Evolutionary conservation across 2,329 filamentous ascomycete species (phyloP), one percentile per base, ranked within the genome.

Genomic region (Phialocephala subalpina): DNA sequence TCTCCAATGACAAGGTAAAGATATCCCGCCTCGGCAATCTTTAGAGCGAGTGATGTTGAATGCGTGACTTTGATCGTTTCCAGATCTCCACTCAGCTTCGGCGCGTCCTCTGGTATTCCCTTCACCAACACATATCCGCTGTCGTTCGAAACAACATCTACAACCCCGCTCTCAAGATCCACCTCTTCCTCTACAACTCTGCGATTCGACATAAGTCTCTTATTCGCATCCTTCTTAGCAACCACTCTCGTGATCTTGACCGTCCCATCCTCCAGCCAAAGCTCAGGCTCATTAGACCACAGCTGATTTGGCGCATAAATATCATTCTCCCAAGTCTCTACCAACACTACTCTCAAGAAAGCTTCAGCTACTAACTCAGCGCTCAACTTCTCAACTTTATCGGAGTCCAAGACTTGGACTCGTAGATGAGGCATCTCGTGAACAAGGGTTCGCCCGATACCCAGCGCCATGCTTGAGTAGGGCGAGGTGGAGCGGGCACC

Each of bases 261-360:
- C 16, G 35, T 57, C 9, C 67, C 69, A 14, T 65, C 58, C n/a
- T 67, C 49, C 27, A 69, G 7, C 11, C 52, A 27, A 0, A 72
- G 11, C 33, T 74, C 73, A 1, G 62, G 62, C 63, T 74, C 73
- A 8, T 27, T 25, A 8, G 67, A 58, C 67, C 65, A 74, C 3
- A 70, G 29, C 27, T 35, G 60, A 33, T 33, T 63, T 45, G 27
- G 55, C 42, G 29, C 52, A 60, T 47, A 56, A 22, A 22, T 60
- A 56, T 62, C 64, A 62, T 66, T 66, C 55, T 36, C 55, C 64
- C 64, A 66, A 2, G 33, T 63, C 16, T 62, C 59, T 11, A 63
- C 65, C 8, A 61, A 29, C 14, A 52, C 63, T 36, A 64, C 47
- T 47, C 53, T 58, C 36, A 58, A 22, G 49, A 65, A 65, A 20